phyloP scores from a whole-genome alignment of 768 basidiomycete genomes.

The Podaxis sp. region DNA sequence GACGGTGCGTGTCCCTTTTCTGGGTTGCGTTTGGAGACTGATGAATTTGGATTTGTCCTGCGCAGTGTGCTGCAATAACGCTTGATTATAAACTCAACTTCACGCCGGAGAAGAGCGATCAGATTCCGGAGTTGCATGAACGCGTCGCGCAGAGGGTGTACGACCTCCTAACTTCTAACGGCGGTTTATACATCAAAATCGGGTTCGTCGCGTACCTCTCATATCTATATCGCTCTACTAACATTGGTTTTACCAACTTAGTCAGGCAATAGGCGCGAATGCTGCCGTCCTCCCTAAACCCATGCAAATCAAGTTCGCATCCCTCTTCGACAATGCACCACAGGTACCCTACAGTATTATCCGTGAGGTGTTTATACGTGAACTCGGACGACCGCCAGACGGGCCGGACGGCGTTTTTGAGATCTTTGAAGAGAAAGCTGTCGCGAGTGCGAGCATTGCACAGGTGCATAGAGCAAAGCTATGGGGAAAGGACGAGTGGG shows the following conservation, averaged over 20 bases:
- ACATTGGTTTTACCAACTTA: slow-evolving; percentile 20
- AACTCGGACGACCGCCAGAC: slow-evolving; percentile 65
- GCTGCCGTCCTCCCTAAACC: slow-evolving; percentile 81
- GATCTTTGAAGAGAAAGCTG: slow-evolving; percentile 69
- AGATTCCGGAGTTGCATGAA: slow-evolving; percentile 80
- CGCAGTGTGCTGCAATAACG: slow-evolving; percentile 66
- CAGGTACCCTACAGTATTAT: slow-evolving; percentile 75
- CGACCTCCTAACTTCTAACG: slow-evolving; percentile 76
- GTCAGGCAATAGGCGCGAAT: slow-evolving; percentile 83
- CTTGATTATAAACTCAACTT: slow-evolving; percentile 90
- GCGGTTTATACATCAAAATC: slow-evolving; percentile 84
- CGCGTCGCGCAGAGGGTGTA: slow-evolving; percentile 80
- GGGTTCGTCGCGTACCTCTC: slow-evolving; percentile 33
- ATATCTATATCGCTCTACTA: background rate
- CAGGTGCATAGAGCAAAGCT: slow-evolving; percentile 83
- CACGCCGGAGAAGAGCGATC: slow-evolving; percentile 62
- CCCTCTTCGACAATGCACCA: slow-evolving; percentile 87
- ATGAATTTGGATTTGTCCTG: background rate
- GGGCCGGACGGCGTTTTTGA: slow-evolving; percentile 77
- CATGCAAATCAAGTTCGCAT: slow-evolving; percentile 79
- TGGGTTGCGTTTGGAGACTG: background rate
- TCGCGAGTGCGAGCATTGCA: slow-evolving; percentile 89
- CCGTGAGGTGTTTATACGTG: slow-evolving; percentile 60
- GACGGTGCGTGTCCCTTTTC: slow-evolving; percentile 34
- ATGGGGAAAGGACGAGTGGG: slow-evolving; percentile 55